phyloP scores from a whole-genome alignment of 345 rosid genomes.

The Aquilaria sinensis region DNA sequence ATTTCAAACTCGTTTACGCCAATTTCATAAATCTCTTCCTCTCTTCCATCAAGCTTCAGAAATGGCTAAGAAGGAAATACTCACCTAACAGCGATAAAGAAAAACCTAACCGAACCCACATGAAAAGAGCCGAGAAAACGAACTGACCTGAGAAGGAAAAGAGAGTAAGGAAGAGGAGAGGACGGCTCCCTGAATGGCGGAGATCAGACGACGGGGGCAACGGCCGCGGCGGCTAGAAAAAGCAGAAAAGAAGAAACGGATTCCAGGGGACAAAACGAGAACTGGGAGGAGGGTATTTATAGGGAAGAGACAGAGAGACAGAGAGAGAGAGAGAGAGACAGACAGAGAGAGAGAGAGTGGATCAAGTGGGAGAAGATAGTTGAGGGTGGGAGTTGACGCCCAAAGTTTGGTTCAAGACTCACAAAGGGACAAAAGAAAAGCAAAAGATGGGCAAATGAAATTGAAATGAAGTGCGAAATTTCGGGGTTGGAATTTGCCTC shows the following conservation, averaged over 20 bases:
- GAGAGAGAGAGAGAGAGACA: too few relatives aligned
- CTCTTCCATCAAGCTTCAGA: too few relatives aligned
- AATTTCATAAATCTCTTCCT: too few relatives aligned
- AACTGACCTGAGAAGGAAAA: constrained; percentile 22
- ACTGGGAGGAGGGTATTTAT: constrained; percentile 17
- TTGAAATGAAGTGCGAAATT: neutral
- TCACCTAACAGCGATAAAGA: neutral
- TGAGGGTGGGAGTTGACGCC: neutral
- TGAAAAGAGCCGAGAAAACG: neutral
- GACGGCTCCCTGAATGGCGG: neutral
- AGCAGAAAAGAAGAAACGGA: constrained; percentile 11
- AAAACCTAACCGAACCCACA: constrained; percentile 6
- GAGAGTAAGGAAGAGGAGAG: neutral
- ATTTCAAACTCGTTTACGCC: too few relatives aligned
- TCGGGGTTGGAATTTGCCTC: constrained; percentile 1
- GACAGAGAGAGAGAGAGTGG: neutral
- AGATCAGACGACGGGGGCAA: neutral
- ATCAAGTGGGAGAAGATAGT: neutral
- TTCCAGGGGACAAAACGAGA: neutral
- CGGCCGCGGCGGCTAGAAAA: neutral
- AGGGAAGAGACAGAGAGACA: constrained; percentile 2
- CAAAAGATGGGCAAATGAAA: neutral
- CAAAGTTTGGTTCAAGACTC: neutral
- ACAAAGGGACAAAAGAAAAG: neutral
- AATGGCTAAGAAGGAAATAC: too few relatives aligned